These are phyloP conservation scores for Actinomortierella wolfii DNA, from an alignment of 371 early-diverging fungal species.

Conservation along the genomic window DNA sequence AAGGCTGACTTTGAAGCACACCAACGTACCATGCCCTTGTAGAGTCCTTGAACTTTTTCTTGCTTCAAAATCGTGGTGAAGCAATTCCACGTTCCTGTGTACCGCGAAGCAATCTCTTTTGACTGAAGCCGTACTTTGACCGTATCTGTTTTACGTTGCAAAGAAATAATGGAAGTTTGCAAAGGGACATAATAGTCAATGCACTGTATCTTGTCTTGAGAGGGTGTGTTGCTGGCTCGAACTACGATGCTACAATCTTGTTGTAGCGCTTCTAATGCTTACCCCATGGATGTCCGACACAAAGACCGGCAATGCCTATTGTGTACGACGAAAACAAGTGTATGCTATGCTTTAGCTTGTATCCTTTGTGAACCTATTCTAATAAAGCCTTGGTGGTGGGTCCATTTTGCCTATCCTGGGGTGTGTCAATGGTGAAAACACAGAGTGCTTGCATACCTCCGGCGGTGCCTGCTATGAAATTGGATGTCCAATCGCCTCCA, in stretches of 20 bases:
- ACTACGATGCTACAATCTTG: too few species aligned
- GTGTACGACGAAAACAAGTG: neutral
- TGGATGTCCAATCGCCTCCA: conserved; percentile 51
- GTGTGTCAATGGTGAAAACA: neutral
- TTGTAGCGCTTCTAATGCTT: conserved; percentile 12
- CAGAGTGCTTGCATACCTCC: conserved; percentile 51
- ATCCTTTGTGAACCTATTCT: conserved; percentile 3
- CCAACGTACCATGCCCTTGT: conserved; percentile 77
- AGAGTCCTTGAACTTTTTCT: conserved; percentile 66
- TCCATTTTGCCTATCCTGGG: conserved; percentile 7
- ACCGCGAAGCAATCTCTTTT: conserved; percentile 55
- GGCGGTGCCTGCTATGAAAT: conserved; percentile 60
- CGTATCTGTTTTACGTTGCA: conserved; percentile 14
- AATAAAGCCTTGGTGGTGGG: conserved; percentile 1
- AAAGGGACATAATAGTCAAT: neutral
- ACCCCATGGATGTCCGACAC: conserved; percentile 74
- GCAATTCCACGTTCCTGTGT: conserved; percentile 68
- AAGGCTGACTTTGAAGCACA: too few species aligned
- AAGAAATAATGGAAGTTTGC: conserved; percentile 1
- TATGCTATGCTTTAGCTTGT: too few species aligned
- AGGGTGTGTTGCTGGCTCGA: conserved; percentile 1
- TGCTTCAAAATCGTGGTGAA: conserved; percentile 59
- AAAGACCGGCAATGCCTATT: conserved; percentile 64
- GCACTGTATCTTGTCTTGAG: conserved; percentile 2
- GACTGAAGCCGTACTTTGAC: conserved; percentile 67